Evolutionary conservation across 164 flowering plant species (phyloP), one percentile per base, ranked within the genome.

Genomic region (Cinnamomum micranthum): DNA sequence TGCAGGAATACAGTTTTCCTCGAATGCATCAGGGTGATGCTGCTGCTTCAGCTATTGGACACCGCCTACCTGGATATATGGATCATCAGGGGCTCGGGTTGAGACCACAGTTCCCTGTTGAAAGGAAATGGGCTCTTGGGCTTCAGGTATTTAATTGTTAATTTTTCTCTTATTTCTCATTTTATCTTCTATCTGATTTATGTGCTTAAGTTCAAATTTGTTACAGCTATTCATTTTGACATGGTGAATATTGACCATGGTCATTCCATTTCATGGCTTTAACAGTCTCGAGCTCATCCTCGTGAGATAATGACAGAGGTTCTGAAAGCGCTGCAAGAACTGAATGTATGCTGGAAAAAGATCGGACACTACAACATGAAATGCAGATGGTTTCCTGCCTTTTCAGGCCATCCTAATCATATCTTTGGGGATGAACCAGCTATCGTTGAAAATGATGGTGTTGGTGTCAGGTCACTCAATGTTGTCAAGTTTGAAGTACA

Each of bases 81-180:
- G 98, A 91, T 75, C 91, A 84, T 79, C 97, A 83, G 76, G 92
- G 92, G 68, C 77, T 83, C 41, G 90, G 90, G 55, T 76, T 83
- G 35, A 87, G 90, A 71, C 77, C 85, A 19, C 97, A 90, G 64
- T 81, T 80, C 75, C 86, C 87, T 13, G 84, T 76, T 71, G 98
- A 92, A 69, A 85, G 91, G 77, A 93, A 93, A 92, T 95, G 99
- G 99, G 97, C 97, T 70, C 97, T 95, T 81, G 99, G 99, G 47
- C 89, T 95, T 75, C 99, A 95, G 99, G 99, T 90, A 68, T 24
- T 33, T 55, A 13, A 50, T 64, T 22, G 28, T 64, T 64, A 23
- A 13, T 11, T 24, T 23, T 25, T 47, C 24, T 41, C 10, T 41
- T 9, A 25, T 50, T 11, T 55, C 10, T 69, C 58, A 41, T 27